phyloP scores from a whole-genome alignment of 2,329 filamentous ascomycete genomes.

The Cryphonectria parasitica region DNA sequence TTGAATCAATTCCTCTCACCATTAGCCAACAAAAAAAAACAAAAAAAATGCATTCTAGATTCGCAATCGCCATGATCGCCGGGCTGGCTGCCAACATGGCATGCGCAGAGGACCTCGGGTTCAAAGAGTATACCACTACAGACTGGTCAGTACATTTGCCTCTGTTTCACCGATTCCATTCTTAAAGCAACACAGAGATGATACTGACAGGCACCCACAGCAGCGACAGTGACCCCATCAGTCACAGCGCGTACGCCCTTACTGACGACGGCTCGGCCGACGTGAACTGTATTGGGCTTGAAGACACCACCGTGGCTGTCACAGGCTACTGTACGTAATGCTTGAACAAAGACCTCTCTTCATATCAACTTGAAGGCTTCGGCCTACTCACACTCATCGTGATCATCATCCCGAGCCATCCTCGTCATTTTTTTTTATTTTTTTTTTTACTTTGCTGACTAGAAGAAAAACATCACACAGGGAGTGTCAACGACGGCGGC shows the following conservation, averaged over 20 bases:
- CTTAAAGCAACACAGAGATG: too few species aligned
- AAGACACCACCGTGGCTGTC: neutral
- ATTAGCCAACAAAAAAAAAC: neutral
- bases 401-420: too few species aligned
- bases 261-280: neutral
- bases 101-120: neutral
- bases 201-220: neutral
- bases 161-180: too few species aligned
- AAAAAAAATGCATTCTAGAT: neutral
- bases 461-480: neutral
- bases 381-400: too few species aligned
- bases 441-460: too few species aligned
- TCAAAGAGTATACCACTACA: neutral
- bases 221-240: neutral
- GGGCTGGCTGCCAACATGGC: neutral
- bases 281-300: slow-evolving; percentile 1
- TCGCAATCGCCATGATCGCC: neutral
- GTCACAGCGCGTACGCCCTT: neutral
- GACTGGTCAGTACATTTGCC: neutral
- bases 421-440: too few species aligned
- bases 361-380: too few species aligned
- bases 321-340: neutral
- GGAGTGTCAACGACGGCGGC: neutral
- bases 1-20: neutral
- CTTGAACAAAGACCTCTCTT: too few species aligned